Evolutionary conservation across 306 rosid species (phyloP).

Genomic region (Trifolium dubium): DNA sequence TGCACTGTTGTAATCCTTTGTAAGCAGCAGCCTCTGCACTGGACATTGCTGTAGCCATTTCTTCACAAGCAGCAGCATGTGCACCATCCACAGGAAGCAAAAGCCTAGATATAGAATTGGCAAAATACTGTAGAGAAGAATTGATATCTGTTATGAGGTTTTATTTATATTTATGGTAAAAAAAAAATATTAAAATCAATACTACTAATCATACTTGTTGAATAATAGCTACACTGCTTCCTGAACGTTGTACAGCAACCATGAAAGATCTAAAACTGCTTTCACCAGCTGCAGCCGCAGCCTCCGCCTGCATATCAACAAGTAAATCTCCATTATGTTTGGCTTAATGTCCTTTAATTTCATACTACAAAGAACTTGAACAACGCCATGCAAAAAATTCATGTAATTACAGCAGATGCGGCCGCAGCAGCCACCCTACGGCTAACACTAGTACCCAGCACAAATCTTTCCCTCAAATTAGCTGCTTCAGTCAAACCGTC

Average conservation of each 20-base stretch:
- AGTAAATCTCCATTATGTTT: constrained; percentile 38
- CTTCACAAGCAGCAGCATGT: constrained; percentile 99
- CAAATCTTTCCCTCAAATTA: constrained; percentile 90
- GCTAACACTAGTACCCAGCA: constrained; percentile 76
- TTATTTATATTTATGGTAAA: constrained; percentile 21
- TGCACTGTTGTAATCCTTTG: constrained; percentile 75
- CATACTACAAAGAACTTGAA: constrained; percentile 30
- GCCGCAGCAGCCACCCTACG: constrained; percentile 99
- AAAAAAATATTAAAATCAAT: constrained; percentile 30
- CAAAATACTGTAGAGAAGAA: constrained; percentile 71
- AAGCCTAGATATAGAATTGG: constrained; percentile 95
- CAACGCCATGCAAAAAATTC: constrained; percentile 40
- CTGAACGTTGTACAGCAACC: constrained; percentile 99
- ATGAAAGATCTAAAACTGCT: constrained; percentile 99
- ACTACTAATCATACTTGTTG: constrained; percentile 77
- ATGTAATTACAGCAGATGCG: constrained; percentile 83
- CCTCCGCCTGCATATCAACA: constrained; percentile 85
- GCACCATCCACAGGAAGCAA: constrained; percentile 99
- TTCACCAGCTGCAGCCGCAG: constrained; percentile 99
- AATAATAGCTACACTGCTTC: constrained; percentile 98
- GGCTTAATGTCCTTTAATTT: constrained; percentile 35
- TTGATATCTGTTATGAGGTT: constrained; percentile 38
- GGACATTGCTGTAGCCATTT: constrained; percentile 97
- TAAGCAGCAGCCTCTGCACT: constrained; percentile 99
- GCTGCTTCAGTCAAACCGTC: constrained; percentile 95